Conservation (phyloP, 352 stramenopile genomes). For the Phytophthora cactorum region DNA sequence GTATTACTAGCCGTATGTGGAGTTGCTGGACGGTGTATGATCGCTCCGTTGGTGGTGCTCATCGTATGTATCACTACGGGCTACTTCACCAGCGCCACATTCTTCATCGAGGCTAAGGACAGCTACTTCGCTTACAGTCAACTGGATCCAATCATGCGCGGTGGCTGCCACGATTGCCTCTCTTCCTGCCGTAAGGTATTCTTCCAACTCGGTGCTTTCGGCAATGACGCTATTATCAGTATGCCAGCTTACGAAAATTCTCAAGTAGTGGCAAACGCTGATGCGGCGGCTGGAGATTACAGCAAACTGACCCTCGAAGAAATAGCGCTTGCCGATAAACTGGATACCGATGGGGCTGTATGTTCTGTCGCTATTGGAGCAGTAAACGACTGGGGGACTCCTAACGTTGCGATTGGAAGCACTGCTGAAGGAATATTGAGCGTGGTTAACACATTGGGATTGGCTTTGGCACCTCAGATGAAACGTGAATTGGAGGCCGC, state of each 20-base stretch:
- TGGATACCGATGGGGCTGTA: slow-evolving; percentile 21
- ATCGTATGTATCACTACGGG: slow-evolving; percentile 8
- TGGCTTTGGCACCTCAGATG: slow-evolving; percentile 27
- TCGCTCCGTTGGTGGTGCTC: slow-evolving; percentile 18
- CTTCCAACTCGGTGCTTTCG: slow-evolving; percentile 27
- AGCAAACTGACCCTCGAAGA: slow-evolving; percentile 10
- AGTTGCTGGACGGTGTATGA: slow-evolving; percentile 13
- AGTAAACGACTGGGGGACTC: slow-evolving; percentile 29
- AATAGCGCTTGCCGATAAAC: slow-evolving; percentile 17
- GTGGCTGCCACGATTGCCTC: slow-evolving; percentile 17
- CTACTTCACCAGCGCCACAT: slow-evolving; percentile 17
- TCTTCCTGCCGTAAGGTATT: slow-evolving; percentile 31
- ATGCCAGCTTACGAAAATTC: slow-evolving; percentile 26
- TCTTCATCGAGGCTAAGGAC: slow-evolving; percentile 24
- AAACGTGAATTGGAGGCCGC: slow-evolving; percentile 22
- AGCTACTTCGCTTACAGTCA: slow-evolving; percentile 34
- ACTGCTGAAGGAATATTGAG: slow-evolving; percentile 10
- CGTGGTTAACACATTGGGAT: slow-evolving; percentile 17
- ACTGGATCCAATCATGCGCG: slow-evolving; percentile 26
- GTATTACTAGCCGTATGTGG: not conserved
- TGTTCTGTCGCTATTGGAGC: slow-evolving; percentile 2
- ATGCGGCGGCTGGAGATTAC: slow-evolving; percentile 10
- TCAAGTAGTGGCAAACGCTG: slow-evolving; percentile 16
- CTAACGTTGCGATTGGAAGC: not conserved
- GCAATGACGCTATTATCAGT: slow-evolving; percentile 22